phyloP scores from a whole-genome alignment of 495 filamentous ascomycete species.

The Tuber aestivum region DNA sequence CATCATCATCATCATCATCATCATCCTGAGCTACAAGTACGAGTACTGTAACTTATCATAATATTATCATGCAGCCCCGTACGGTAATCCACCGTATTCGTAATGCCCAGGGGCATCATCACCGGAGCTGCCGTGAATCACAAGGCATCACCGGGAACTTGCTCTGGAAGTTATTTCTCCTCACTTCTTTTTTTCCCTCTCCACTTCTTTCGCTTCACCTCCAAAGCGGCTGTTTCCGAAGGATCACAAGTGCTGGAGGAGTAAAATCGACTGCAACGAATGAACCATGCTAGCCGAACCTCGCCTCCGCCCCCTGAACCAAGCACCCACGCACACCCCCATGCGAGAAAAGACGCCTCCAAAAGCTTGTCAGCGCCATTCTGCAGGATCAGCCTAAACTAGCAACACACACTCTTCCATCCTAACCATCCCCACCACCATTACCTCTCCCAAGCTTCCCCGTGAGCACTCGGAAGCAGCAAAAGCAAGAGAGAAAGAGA shows the following conservation, averaged over 20 bases:
- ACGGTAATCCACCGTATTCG: neutral
- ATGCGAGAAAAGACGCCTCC: neutral
- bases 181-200: too few relatives aligned
- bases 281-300: slow-evolving; percentile 1
- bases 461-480: neutral
- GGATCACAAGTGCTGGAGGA: neutral
- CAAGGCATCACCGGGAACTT: neutral
- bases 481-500: neutral
- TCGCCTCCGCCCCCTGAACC: neutral
- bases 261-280: neutral
- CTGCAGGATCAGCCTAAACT: slow-evolving; percentile 3
- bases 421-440: neutral
- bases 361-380: slow-evolving; percentile 4
- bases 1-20: neutral
- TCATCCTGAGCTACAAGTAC: neutral
- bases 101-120: neutral
- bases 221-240: neutral
- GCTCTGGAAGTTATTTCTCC: neutral
- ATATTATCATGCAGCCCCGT: neutral
- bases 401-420: neutral
- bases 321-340: neutral
- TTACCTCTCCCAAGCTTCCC: neutral
- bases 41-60: too few relatives aligned
- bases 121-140: neutral
- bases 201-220: neutral